Evolutionary conservation across 2,329 filamentous ascomycete genomes (phyloP).

Genomic region (Boeremia exigua): DNA sequence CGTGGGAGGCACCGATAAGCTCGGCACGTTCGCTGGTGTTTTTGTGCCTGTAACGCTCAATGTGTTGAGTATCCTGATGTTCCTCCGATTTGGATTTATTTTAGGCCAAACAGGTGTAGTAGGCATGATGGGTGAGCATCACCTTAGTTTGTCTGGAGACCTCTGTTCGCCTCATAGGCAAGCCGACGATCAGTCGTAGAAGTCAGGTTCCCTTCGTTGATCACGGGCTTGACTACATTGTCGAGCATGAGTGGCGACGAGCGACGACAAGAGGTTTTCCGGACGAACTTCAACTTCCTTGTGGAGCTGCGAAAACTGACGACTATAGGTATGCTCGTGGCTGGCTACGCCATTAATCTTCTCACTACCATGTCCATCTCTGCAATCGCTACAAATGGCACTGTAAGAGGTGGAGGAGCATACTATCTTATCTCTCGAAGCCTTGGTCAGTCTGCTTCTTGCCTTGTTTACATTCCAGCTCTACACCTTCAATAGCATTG

Average conservation of each 20-base stretch:
- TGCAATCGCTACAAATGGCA: constrained; percentile 88
- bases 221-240: background rate
- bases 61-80: constrained; percentile 90
- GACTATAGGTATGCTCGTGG: constrained; percentile 68
- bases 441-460: constrained; percentile 47
- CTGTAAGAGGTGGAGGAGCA: constrained; percentile 83
- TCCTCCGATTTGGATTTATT: constrained; percentile 85
- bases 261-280: background rate
- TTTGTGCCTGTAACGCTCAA: constrained; percentile 90
- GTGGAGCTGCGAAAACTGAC: constrained; percentile 7
- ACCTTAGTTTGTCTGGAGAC: background rate
- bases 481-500: background rate
- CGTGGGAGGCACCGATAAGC: constrained; percentile 61
- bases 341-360: constrained; percentile 82
- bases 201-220: background rate
- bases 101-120: constrained; percentile 79
- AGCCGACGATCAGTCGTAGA: background rate
- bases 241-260: background rate
- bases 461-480: background rate
- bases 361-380: constrained; percentile 85
- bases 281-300: background rate
- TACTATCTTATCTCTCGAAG: constrained; percentile 90
- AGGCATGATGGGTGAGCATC: constrained; percentile 74
- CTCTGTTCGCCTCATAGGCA: background rate
- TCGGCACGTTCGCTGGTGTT: constrained; percentile 70